These are phyloP conservation scores for Alternaria triticina DNA, from an alignment of 2,329 filamentous ascomycete species.

Conservation along the genomic window DNA sequence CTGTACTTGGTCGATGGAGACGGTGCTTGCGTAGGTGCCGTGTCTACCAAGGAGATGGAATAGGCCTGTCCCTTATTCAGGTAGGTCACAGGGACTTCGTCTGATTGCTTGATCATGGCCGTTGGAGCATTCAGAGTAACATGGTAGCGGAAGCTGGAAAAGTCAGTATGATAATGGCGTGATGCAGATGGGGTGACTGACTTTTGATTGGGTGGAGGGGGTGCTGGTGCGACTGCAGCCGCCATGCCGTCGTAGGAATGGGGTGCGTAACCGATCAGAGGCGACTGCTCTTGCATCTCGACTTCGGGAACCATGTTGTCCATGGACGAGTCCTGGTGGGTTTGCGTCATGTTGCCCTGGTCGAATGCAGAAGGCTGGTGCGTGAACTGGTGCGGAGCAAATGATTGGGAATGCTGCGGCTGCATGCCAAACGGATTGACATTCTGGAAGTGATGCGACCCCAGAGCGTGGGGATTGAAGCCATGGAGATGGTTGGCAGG, in stretches of 20 bases:
- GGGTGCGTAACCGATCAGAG: constrained; percentile 65
- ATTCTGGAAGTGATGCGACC: constrained; percentile 60
- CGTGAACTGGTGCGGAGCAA: constrained; percentile 79
- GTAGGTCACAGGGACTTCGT: constrained; percentile 97
- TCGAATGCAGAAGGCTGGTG: constrained; percentile 83
- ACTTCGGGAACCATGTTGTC: constrained; percentile 61
- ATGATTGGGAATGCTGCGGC: constrained; percentile 57
- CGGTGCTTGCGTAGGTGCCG: constrained; percentile 63
- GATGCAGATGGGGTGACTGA: constrained; percentile 36
- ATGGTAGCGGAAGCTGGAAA: constrained; percentile 78
- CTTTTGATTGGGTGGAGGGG: constrained; percentile 54
- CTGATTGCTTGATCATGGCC: constrained; percentile 88
- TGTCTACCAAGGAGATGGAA: constrained; percentile 83
- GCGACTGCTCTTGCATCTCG: constrained; percentile 67
- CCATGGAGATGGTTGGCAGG: constrained; percentile 63
- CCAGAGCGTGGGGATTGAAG: constrained; percentile 62
- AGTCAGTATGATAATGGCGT: constrained; percentile 27
- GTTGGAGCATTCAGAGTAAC: constrained; percentile 91
- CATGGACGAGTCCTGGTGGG: constrained; percentile 70
- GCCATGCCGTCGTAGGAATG: constrained; percentile 55
- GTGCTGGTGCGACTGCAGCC: constrained; percentile 41
- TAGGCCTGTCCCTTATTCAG: constrained; percentile 98
- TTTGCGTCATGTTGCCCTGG: constrained; percentile 68
- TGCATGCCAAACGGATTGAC: constrained; percentile 74
- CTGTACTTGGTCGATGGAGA: constrained; percentile 74